Percentiles rank a stretch among this genome's conserved stretches.
phyloP scores from a whole-genome alignment of 2,329 filamentous ascomycete genomes.

The Balansia obtecta region DNA sequence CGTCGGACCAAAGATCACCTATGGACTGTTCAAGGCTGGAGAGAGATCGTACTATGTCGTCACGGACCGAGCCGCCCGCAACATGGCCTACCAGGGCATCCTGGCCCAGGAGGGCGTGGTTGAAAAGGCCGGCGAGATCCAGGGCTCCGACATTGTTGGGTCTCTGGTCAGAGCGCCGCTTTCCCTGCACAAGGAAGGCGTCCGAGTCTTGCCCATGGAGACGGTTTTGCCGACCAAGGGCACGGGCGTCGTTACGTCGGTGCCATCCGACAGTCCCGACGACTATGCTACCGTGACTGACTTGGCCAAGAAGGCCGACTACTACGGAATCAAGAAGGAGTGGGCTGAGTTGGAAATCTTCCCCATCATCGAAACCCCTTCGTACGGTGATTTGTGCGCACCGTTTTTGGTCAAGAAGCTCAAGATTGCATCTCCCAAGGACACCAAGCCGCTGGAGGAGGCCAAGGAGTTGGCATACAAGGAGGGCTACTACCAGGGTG shows the following conservation, averaged over 20 bases:
- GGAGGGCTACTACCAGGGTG: slow-evolving; percentile 93
- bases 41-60: slow-evolving; percentile 74
- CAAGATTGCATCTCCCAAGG: slow-evolving; percentile 95
- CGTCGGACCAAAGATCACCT: slow-evolving; percentile 77
- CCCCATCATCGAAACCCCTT: slow-evolving; percentile 80
- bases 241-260: slow-evolving; percentile 90
- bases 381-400: slow-evolving; percentile 75
- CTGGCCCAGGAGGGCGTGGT: slow-evolving; percentile 67
- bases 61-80: slow-evolving; percentile 75
- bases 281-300: slow-evolving; percentile 86
- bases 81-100: slow-evolving; percentile 91
- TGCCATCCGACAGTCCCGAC: slow-evolving; percentile 88
- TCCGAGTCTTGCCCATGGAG: slow-evolving; percentile 91
- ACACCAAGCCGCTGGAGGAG: slow-evolving; percentile 74
- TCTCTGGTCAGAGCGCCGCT: slow-evolving; percentile 84
- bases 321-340: slow-evolving; percentile 91
- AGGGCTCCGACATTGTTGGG: slow-evolving; percentile 71
- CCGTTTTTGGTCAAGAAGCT: slow-evolving; percentile 76
- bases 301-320: slow-evolving; percentile 87
- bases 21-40: slow-evolving; percentile 73
- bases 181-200: slow-evolving; percentile 69
- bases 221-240: slow-evolving; percentile 85
- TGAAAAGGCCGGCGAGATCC: slow-evolving; percentile 61
- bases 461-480: slow-evolving; percentile 96
- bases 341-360: slow-evolving; percentile 87